Evolutionary conservation across 257 asterid genomes (phyloP).

Genomic region (Jaltomata sinuosa): DNA sequence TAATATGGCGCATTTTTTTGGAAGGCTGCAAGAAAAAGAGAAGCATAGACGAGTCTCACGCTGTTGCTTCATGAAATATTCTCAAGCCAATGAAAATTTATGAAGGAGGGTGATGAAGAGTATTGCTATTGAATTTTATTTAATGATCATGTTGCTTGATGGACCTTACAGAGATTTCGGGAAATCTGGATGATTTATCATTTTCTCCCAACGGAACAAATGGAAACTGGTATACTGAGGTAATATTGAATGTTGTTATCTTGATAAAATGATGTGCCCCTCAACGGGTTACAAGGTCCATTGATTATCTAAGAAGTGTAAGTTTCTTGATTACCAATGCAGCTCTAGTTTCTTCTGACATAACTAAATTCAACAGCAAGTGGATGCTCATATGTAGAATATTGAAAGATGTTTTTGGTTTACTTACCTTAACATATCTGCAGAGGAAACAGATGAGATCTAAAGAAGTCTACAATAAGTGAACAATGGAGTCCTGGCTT

Average conservation of each 20-base stretch:
- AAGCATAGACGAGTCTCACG: neutral
- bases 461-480: neutral
- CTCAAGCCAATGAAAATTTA: neutral
- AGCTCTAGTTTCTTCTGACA: neutral
- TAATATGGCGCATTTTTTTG: conserved; percentile 70
- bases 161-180: neutral
- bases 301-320: neutral
- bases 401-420: no score
- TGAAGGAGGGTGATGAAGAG: neutral
- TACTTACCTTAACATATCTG: no score
- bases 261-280: neutral
- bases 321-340: neutral
- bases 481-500: neutral
- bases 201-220: neutral
- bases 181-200: neutral
- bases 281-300: neutral
- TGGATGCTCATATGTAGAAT: neutral
- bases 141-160: neutral
- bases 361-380: neutral
- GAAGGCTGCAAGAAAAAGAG: conserved; percentile 67
- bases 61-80: conserved; percentile 16
- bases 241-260: neutral
- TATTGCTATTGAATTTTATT: neutral
- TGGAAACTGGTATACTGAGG: neutral
- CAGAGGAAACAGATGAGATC: neutral